Evolutionary conservation across 2,329 filamentous ascomycete species (phyloP).

Genomic region (Metarhizium album): DNA sequence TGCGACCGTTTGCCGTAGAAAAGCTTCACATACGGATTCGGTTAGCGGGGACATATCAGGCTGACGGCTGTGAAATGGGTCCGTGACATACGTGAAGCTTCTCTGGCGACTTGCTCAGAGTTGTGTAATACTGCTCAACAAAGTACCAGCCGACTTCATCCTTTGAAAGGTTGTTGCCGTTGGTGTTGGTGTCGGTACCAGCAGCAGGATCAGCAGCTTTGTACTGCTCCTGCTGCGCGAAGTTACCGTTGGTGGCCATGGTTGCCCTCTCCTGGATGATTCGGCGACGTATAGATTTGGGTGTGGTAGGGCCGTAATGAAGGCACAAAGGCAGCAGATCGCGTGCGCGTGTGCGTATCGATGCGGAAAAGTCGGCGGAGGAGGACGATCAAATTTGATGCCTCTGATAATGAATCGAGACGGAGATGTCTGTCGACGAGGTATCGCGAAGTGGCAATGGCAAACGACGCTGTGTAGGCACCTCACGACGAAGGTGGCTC

Average conservation of each 20-base stretch:
- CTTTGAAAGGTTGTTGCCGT: slow-evolving; percentile 51
- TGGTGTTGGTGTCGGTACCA: slow-evolving; percentile 22
- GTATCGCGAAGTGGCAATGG: neutral
- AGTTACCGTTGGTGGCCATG: slow-evolving; percentile 50
- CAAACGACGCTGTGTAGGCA: slow-evolving; percentile 6
- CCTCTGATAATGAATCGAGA: neutral
- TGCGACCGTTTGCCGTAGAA: slow-evolving; percentile 97
- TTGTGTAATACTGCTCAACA: slow-evolving; percentile 98
- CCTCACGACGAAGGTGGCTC: slow-evolving; percentile 9
- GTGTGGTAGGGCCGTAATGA: slow-evolving; percentile 5
- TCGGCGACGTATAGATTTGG: slow-evolving; percentile 3
- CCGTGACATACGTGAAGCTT: slow-evolving; percentile 63
- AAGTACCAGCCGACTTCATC: slow-evolving; percentile 99
- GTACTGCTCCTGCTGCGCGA: slow-evolving; percentile 34
- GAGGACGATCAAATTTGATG: neutral
- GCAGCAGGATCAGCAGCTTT: slow-evolving; percentile 28
- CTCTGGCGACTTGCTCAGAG: slow-evolving; percentile 84
- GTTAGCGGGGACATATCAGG: neutral
- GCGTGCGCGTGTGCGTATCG: neutral
- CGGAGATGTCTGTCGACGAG: neutral
- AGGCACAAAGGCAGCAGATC: neutral
- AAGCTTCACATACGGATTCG: slow-evolving; percentile 36
- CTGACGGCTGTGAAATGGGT: neutral
- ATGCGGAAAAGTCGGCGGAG: neutral
- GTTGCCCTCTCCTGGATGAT: slow-evolving; percentile 12